These are phyloP conservation scores for Glycine soja DNA, from an alignment of 306 rosid species.

Conservation along the genomic window DNA sequence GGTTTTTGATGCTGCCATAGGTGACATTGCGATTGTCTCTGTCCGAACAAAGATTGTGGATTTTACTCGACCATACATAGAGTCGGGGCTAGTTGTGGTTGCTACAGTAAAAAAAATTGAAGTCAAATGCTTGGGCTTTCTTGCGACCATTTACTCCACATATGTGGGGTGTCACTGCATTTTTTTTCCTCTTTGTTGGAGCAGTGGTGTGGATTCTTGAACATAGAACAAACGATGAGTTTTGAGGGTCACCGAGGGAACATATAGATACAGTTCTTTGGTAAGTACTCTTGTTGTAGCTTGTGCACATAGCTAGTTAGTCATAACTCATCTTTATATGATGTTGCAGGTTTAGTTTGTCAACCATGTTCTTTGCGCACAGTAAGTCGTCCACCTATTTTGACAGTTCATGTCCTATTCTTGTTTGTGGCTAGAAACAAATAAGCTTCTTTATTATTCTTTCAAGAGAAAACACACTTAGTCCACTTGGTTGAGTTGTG, in stretches of 20 bases:
- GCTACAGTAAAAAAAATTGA: constrained; percentile 58
- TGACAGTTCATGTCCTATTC: too few species aligned
- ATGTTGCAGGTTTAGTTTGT: constrained; percentile 68
- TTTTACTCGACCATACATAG: constrained; percentile 83
- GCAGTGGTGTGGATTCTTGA: too few species aligned
- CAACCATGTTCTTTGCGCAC: constrained; percentile 80
- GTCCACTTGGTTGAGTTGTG: too few species aligned
- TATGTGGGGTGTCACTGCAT: too few species aligned
- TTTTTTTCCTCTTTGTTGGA: too few species aligned
- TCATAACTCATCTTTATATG: constrained; percentile 20
- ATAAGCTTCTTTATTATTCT: too few species aligned
- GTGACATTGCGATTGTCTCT: constrained; percentile 82
- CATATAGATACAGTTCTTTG: constrained; percentile 71
- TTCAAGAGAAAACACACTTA: too few species aligned
- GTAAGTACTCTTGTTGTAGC: constrained; percentile 45
- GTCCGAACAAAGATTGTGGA: constrained; percentile 76
- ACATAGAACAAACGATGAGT: too few species aligned
- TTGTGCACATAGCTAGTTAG: background rate
- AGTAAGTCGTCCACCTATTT: constrained; percentile 70
- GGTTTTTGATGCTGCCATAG: constrained; percentile 77
- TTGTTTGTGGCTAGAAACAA: too few species aligned
- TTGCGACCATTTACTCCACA: constrained; percentile 72
- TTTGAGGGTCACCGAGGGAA: constrained; percentile 79
- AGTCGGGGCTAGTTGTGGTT: constrained; percentile 84
- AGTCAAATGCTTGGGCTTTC: constrained; percentile 77